Evolutionary conservation across 441 rosid genomes (phyloP).

Genomic region (Erodium trifolium): DNA sequence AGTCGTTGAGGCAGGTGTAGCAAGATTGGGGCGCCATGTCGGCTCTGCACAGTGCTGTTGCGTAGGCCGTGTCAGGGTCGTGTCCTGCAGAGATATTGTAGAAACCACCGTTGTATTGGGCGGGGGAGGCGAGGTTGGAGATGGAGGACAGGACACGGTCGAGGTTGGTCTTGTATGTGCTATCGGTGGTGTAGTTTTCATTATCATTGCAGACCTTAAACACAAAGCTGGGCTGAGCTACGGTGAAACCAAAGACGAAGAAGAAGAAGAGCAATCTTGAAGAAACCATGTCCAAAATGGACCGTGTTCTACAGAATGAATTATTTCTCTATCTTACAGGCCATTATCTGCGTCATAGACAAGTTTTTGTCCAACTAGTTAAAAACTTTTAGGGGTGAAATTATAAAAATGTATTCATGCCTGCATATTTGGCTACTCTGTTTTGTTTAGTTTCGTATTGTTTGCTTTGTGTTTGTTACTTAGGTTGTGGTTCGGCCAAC

Average conservation of each 20-base stretch:
- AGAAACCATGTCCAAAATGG: conserved; percentile 5
- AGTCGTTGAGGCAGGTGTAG: conserved; percentile 26
- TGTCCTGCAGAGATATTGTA: conserved; percentile 24
- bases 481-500: too few relatives aligned
- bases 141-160: conserved; percentile 9
- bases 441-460: too few relatives aligned
- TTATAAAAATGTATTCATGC: too few relatives aligned
- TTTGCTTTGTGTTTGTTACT: too few relatives aligned
- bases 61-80: conserved; percentile 12
- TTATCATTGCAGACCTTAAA: background rate
- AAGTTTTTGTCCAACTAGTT: too few relatives aligned
- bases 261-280: conserved; percentile 7
- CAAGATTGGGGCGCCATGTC: conserved; percentile 33
- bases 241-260: background rate
- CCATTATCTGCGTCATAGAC: too few relatives aligned
- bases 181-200: conserved; percentile 29
- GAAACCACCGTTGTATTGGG: conserved; percentile 22
- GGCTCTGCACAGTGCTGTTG: conserved; percentile 31
- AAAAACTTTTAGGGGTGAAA: too few relatives aligned
- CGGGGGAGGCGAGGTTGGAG: conserved; percentile 19
- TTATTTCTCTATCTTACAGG: background rate
- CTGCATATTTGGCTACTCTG: too few relatives aligned
- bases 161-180: conserved; percentile 33
- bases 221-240: background rate
- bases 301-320: conserved; percentile 1